phyloP scores from a whole-genome alignment of 257 asterid species.

The Fraxinus cuspidata region DNA sequence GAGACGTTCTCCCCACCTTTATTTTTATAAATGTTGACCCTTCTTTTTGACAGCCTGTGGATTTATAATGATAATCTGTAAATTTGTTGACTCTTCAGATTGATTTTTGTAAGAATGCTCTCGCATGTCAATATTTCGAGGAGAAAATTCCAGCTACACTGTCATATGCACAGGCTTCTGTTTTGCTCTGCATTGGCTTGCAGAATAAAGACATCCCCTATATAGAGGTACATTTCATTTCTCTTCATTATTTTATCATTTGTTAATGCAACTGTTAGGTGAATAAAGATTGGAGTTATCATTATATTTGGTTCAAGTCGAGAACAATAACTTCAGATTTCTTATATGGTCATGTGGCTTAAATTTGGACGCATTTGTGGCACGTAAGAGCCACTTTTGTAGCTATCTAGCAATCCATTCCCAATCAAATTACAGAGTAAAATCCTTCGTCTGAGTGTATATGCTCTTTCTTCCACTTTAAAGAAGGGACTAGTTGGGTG shows the following conservation, averaged over 20 bases:
- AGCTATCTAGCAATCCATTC: neutral
- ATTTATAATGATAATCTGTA: neutral
- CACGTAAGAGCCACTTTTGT: neutral
- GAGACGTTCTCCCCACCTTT: neutral
- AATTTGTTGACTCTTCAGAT: slow-evolving; percentile 48
- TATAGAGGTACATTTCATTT: slow-evolving; percentile 58
- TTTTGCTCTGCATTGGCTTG: slow-evolving; percentile 85
- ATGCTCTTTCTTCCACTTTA: neutral
- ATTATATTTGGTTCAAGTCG: neutral
- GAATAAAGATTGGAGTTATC: neutral
- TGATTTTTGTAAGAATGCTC: slow-evolving; percentile 52
- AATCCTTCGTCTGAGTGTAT: neutral
- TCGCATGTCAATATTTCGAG: slow-evolving; percentile 64
- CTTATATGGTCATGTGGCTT: neutral
- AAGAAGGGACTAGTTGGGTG: neutral
- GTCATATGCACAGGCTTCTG: slow-evolving; percentile 79
- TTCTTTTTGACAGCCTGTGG: neutral
- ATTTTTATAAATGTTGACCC: neutral
- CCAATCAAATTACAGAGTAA: neutral
- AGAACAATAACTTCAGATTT: neutral
- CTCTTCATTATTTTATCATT: slow-evolving; percentile 8
- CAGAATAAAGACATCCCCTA: slow-evolving; percentile 64
- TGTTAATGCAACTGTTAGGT: neutral
- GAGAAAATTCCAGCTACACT: slow-evolving; percentile 80
- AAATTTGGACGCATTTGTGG: neutral